Evolutionary conservation across 305 asterid species (phyloP).

Genomic region (Monarda citriodora): DNA sequence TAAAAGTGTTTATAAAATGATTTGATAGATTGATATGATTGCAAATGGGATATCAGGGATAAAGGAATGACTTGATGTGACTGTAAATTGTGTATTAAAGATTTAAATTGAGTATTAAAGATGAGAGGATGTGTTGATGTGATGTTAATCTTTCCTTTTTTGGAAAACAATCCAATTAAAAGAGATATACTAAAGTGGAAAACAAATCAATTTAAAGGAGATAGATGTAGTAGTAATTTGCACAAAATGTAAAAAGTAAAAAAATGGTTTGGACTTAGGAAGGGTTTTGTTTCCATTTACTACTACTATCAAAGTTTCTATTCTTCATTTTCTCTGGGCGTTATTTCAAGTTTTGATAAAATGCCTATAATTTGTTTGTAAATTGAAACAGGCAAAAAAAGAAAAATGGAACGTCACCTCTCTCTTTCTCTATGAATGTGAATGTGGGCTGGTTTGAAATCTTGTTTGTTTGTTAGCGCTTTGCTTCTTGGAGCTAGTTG

Average conservation of each 20-base stretch:
- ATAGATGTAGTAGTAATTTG: no score
- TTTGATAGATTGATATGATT: no score
- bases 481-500: constrained; percentile 13
- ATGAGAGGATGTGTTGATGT: no score
- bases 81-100: no score
- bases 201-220: no score
- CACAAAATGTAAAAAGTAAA: neutral
- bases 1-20: no score
- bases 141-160: no score
- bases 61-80: no score
- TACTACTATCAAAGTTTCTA: neutral
- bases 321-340: neutral
- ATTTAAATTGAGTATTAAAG: no score
- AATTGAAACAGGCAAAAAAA: neutral
- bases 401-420: neutral
- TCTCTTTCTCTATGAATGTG: neutral
- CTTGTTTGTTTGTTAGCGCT: constrained; percentile 13
- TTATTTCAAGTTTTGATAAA: neutral
- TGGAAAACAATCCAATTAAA: no score
- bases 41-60: no score
- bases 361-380: neutral
- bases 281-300: neutral
- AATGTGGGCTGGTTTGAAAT: constrained; percentile 11
- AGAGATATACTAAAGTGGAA: no score
- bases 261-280: neutral